Evolutionary conservation across 1,284 basidiomycete species (phyloP), one percentile per base, ranked within the genome.

Genomic region (Heterobasidion occidentale): DNA sequence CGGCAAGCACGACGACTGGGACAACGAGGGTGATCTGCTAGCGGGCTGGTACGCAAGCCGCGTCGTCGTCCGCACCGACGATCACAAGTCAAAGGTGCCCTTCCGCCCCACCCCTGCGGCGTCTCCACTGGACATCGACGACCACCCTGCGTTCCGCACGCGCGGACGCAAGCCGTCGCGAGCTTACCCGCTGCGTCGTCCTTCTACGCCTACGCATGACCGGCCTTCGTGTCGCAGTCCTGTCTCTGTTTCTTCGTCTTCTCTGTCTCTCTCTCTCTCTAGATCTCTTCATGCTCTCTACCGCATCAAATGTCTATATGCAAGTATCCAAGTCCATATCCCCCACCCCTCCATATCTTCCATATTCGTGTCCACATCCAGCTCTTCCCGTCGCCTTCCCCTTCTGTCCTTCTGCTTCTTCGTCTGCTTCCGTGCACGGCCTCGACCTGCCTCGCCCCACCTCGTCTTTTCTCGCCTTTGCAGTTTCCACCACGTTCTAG

Each of bases 81-180:
- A 17, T 27, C 34, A 46, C n/a, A 36, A 44, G 36, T n/a, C 7
- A 53, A 46, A 12, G 17, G 35, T 56, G 50, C 27, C 27, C 27
- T 27, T 27, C 27, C 27, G 53, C 53, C 47, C 42, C 56, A 46
- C 12, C 36, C 27, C 27, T 27, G 27, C 27, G 27, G 27, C 27
- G 4, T 27, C 27, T 6, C 27, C 27, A 5, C 5, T 59, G 7
- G 60, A 55, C 50, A 51, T 48, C 8, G 62, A 63, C 20, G 66
- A 67, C 11, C 66, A 68, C 51, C 66, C 66, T 19, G 69, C 66
- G 42, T 68, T 63, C 59, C 62, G 61, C 33, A 48, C 62, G 20
- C 66, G 69, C n/a, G 70, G 70, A 4, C 66, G 70, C 45, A 66
- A 64, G 60, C 46, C 62, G 27, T 60, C 63, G 34, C 67, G 67